Conservation (phyloP, 495 filamentous ascomycete genomes). For the Podospora pseudoanserina region DNA sequence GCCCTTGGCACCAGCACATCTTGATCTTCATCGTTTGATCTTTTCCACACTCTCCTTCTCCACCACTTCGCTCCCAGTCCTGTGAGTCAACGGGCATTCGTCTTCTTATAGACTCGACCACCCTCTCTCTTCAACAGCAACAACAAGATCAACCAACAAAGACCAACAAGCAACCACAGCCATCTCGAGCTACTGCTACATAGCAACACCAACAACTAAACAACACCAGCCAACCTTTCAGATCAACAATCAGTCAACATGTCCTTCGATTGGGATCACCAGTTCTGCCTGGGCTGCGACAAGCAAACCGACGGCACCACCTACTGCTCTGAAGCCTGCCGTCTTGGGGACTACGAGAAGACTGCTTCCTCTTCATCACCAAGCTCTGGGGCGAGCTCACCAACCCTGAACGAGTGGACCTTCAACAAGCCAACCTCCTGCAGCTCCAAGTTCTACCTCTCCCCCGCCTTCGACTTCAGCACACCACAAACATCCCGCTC, state of each 20-base stretch:
- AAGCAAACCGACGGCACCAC: constrained; percentile 72
- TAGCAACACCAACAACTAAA: constrained; percentile 4
- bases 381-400: constrained; percentile 55
- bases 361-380: constrained; percentile 43
- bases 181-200: constrained; percentile 1
- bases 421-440: constrained; percentile 32
- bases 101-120: constrained; percentile 26
- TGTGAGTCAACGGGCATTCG: constrained; percentile 26
- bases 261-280: constrained; percentile 78
- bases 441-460: constrained; percentile 60
- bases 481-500: constrained; percentile 43
- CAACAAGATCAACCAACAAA: constrained; percentile 11
- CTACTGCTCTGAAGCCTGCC: constrained; percentile 93
- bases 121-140: constrained; percentile 15
- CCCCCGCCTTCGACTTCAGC: constrained; percentile 67
- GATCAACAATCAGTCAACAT: constrained; percentile 35
- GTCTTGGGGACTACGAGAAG: constrained; percentile 81
- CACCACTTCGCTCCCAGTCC: constrained; percentile 18
- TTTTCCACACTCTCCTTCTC: constrained; percentile 26
- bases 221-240: constrained; percentile 18
- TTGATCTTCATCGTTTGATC: constrained; percentile 26
- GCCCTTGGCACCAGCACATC: constrained; percentile 23
- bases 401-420: constrained; percentile 47
- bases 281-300: constrained; percentile 95
- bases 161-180: constrained; percentile 10